These are phyloP conservation scores for Exophiala viscosa DNA, from an alignment of 2,329 filamentous ascomycete genomes.

Conservation along the genomic window DNA sequence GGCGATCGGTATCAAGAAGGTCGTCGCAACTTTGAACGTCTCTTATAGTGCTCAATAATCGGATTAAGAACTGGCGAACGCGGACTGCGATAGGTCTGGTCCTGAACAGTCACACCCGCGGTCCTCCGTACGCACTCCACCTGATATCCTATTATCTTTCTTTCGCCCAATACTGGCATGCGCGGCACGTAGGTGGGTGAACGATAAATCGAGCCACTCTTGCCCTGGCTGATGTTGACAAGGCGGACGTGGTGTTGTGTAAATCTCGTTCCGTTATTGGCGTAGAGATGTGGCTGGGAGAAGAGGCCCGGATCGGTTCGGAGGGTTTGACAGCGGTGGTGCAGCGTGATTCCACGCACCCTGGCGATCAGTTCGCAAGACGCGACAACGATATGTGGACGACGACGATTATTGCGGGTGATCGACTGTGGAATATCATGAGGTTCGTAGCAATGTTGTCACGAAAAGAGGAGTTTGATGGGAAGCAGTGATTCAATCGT, in stretches of 20 bases:
- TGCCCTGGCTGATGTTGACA: neutral
- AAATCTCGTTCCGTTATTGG: conserved; percentile 25
- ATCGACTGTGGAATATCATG: too few species aligned
- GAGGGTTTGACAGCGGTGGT: neutral
- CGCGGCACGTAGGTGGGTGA: neutral
- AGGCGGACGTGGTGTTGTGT: too few species aligned
- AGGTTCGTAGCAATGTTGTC: neutral
- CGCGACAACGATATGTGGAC: too few species aligned
- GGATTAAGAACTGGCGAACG: conserved; percentile 7
- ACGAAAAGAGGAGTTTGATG: conserved; percentile 35
- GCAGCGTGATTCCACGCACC: neutral
- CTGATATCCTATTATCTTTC: conserved; percentile 8
- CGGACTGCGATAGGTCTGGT: conserved; percentile 7
- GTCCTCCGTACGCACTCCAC: conserved; percentile 12
- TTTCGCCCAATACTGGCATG: conserved; percentile 4
- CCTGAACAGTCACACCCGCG: conserved; percentile 9
- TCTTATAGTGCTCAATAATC: neutral
- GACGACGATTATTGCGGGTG: too few species aligned
- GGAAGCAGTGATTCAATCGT: conserved; percentile 37
- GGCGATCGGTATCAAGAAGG: neutral
- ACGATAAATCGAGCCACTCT: neutral
- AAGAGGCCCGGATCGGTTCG: conserved; percentile 9
- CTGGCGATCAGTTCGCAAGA: neutral
- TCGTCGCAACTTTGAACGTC: neutral
- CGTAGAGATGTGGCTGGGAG: conserved; percentile 22